These are phyloP conservation scores for Hemileccinum impolitum DNA, from an alignment of 768 basidiomycete genomes.

Conservation along the genomic window DNA sequence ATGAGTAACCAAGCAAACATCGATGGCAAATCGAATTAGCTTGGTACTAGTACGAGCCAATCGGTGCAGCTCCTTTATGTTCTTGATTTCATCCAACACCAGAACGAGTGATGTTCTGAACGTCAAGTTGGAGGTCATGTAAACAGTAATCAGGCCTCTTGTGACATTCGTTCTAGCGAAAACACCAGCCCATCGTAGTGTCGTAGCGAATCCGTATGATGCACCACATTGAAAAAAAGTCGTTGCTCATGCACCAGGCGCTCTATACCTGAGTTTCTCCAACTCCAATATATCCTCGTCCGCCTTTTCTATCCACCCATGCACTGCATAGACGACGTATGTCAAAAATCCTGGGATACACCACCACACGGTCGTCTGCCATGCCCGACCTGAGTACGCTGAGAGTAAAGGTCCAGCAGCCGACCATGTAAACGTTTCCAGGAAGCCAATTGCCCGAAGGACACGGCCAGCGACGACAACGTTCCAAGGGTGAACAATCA, in stretches of 20 bases:
- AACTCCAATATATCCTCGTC: conserved; percentile 47
- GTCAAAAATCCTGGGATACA: conserved; percentile 41
- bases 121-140: not conserved
- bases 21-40: conserved; percentile 33
- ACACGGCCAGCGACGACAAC: conserved; percentile 24
- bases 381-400: conserved; percentile 44
- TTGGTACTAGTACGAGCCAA: conserved; percentile 10
- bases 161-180: too few relatives aligned
- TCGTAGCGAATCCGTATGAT: too few relatives aligned
- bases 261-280: conserved; percentile 51
- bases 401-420: conserved; percentile 49
- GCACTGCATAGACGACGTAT: conserved; percentile 43
- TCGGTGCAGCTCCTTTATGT: conserved; percentile 7
- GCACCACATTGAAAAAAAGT: too few relatives aligned
- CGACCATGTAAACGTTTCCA: conserved; percentile 36
- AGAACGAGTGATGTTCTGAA: conserved; percentile 20
- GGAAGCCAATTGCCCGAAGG: conserved; percentile 32
- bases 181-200: too few relatives aligned
- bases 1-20: conserved; percentile 42
- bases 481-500: conserved; percentile 39
- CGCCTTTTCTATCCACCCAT: conserved; percentile 42
- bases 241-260: conserved; percentile 47
- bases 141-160: too few relatives aligned
- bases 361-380: conserved; percentile 59
- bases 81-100: conserved; percentile 12